These are phyloP conservation scores for Evansstolkia leycettana DNA, from an alignment of 495 filamentous ascomycete genomes.

Conservation along the genomic window DNA sequence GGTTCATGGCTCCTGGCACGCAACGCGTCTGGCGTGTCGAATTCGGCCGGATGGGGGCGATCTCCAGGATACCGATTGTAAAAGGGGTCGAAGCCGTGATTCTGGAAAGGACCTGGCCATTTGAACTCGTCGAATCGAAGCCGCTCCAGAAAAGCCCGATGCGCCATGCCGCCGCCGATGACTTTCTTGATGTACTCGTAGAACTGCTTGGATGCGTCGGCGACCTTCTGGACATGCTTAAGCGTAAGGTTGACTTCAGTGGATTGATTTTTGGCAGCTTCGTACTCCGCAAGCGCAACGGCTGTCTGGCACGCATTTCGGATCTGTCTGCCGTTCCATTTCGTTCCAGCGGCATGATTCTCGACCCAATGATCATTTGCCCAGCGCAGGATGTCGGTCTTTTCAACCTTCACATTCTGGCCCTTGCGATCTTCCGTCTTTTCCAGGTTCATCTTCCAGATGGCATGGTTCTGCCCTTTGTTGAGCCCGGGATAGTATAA, in stretches of 20 bases:
- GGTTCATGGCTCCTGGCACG: no score
- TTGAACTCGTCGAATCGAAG: background rate
- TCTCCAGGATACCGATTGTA: no score
- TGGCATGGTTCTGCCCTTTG: background rate
- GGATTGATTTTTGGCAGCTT: conserved; percentile 1
- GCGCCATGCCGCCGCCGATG: background rate
- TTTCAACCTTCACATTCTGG: background rate
- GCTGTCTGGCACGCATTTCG: conserved; percentile 33
- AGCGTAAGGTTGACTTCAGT: background rate
- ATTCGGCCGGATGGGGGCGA: no score
- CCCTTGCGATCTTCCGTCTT: background rate
- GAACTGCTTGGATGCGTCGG: conserved; percentile 5
- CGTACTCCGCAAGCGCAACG: conserved; percentile 22
- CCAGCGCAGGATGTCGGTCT: conserved; percentile 3
- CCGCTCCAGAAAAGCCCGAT: background rate
- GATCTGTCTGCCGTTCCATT: conserved; percentile 37
- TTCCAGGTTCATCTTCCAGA: conserved; percentile 5
- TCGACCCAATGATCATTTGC: background rate
- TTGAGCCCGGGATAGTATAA: background rate
- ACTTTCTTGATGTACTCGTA: conserved; percentile 5
- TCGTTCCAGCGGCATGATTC: background rate
- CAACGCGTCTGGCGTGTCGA: no score
- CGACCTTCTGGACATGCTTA: conserved; percentile 6
- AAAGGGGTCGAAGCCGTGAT: no score
- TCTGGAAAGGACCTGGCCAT: no score